A percentile compares a stretch with the other conserved stretches of the same genome.
Conservation (phyloP, 208 protist species). For the Trypanosoma caninum region DNA sequence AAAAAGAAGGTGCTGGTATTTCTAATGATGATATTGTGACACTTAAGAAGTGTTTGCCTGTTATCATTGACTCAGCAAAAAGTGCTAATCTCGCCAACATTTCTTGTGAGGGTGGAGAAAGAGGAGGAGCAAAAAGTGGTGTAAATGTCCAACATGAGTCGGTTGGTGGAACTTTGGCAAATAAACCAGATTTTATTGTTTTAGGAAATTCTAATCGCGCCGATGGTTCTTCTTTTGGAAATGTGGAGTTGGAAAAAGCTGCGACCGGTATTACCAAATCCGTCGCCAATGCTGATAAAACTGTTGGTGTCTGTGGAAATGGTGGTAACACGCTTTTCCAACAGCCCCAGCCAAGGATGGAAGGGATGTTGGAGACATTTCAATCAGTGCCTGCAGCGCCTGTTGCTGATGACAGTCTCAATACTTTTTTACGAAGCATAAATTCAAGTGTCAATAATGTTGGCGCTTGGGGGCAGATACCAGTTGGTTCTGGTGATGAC, state of each 20-base stretch:
- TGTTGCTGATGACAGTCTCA: not conserved
- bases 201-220: too few species aligned
- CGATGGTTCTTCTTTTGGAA: too few species aligned
- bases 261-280: too few species aligned
- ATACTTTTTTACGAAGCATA: not conserved
- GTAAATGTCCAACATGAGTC: too few species aligned
- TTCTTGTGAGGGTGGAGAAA: not conserved
- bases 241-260: too few species aligned
- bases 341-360: not conserved
- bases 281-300: too few species aligned
- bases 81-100: not conserved
- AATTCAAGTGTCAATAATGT: not conserved
- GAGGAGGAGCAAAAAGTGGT: not conserved
- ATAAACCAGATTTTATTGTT: too few species aligned
- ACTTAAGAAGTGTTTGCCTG: slow-evolving; percentile 59
- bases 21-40: slow-evolving; percentile 35
- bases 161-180: too few species aligned
- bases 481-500: slow-evolving; percentile 22
- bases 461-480: slow-evolving; percentile 6
- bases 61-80: slow-evolving; percentile 23
- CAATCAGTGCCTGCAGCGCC: not conserved
- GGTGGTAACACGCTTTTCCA: too few species aligned
- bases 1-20: slow-evolving; percentile 38
- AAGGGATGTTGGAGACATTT: not conserved
- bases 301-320: too few species aligned